Percentiles rank a stretch among this genome's conserved stretches.
These are phyloP conservation scores for Dendrobium officinale DNA, from an alignment of 106 monocot species.

Conservation along the genomic window DNA sequence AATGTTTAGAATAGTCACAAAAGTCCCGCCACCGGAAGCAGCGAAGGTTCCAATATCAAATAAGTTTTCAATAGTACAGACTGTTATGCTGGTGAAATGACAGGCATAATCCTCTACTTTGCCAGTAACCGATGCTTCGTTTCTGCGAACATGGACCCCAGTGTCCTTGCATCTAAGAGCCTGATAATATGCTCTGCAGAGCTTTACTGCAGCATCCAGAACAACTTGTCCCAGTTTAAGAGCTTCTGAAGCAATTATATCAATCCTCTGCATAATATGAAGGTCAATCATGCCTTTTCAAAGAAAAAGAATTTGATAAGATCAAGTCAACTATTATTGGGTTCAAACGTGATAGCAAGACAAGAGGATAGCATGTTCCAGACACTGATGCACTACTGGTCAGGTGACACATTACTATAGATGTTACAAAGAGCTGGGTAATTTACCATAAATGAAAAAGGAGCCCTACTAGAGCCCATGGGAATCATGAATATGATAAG, in stretches of 20 bases:
- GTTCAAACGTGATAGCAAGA: not conserved
- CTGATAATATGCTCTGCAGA: conserved; percentile 73
- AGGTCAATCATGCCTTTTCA: not conserved
- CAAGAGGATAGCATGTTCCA: not conserved
- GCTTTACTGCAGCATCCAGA: conserved; percentile 59
- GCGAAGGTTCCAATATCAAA: conserved; percentile 75
- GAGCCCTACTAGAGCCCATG: not conserved
- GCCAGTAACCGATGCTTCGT: conserved; percentile 14
- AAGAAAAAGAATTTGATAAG: not conserved
- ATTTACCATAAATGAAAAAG: not conserved
- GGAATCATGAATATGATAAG: not conserved
- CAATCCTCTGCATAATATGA: conserved; percentile 55
- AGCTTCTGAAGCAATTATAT: conserved; percentile 42
- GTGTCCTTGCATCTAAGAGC: conserved; percentile 11
- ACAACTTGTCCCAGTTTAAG: conserved; percentile 58
- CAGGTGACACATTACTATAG: not conserved
- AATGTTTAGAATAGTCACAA: conserved; percentile 66
- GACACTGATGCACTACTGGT: not conserved
- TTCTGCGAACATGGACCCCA: conserved; percentile 8
- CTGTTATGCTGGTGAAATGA: conserved; percentile 37
- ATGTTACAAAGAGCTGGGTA: not conserved
- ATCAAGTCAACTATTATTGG: not conserved
- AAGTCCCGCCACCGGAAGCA: conserved; percentile 78
- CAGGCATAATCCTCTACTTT: conserved; percentile 18
- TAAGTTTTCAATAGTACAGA: conserved; percentile 39